Evolutionary conservation across 75 land plant species (phyloP).

Genomic region (Cryptomeria japonica): DNA sequence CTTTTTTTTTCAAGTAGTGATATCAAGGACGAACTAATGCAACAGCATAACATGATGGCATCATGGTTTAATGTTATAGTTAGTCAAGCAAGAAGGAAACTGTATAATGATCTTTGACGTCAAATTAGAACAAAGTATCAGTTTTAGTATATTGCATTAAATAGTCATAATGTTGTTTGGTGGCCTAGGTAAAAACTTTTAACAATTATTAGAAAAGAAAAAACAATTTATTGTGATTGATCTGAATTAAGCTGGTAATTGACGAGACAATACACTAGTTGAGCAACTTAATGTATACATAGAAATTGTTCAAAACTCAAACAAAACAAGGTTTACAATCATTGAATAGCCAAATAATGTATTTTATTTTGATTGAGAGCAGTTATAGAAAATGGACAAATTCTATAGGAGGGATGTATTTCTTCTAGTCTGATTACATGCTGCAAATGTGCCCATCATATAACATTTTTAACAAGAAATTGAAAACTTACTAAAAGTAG

Average conservation of each 20-base stretch:
- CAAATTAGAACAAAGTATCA: background rate
- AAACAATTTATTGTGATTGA: background rate
- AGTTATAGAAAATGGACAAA: too few relatives aligned
- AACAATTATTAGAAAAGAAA: background rate
- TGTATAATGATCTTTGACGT: background rate
- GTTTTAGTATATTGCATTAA: background rate
- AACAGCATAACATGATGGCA: background rate
- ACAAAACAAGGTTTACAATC: too few relatives aligned
- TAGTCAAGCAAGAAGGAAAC: background rate
- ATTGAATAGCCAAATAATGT: too few relatives aligned
- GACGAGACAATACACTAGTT: too few relatives aligned
- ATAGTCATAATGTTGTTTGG: background rate
- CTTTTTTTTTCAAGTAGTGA: background rate
- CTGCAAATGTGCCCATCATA: too few relatives aligned
- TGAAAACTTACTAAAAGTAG: too few relatives aligned
- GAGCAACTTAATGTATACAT: background rate
- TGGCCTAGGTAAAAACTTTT: background rate
- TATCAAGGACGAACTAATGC: background rate
- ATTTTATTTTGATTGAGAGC: too few relatives aligned
- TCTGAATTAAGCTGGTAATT: too few relatives aligned
- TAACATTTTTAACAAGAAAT: too few relatives aligned
- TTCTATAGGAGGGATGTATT: too few relatives aligned
- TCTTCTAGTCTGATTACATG: too few relatives aligned
- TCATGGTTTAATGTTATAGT: background rate
- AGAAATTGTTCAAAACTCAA: too few relatives aligned